A percentile compares a stretch with the other conserved stretches of the same genome.
Conservation (phyloP, 202 grass and related monocot species). For the Saccharum hybrid region DNA sequence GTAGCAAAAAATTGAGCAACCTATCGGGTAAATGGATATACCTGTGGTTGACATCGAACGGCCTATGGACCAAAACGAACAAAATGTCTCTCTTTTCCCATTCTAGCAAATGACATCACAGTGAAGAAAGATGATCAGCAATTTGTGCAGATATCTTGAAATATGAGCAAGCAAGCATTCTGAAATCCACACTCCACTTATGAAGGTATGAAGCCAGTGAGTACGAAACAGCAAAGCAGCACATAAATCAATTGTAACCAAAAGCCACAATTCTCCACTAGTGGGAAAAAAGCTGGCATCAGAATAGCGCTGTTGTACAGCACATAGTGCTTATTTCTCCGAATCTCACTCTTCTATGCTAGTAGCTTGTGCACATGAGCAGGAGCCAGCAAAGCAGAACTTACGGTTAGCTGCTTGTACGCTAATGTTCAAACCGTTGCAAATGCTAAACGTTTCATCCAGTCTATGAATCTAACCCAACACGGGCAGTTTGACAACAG, state of each 20-base stretch:
- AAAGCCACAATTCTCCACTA: neutral
- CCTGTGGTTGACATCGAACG: conserved; percentile 57
- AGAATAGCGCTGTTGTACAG: neutral
- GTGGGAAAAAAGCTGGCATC: neutral
- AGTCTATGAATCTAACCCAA: neutral
- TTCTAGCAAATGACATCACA: conserved; percentile 44
- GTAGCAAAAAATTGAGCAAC: neutral
- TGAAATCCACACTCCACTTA: neutral
- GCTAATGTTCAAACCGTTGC: neutral
- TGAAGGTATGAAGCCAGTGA: neutral
- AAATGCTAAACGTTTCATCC: neutral
- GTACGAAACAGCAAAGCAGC: neutral
- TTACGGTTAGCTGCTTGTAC: neutral
- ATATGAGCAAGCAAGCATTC: neutral
- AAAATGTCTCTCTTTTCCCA: conserved; percentile 10
- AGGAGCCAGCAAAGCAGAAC: neutral
- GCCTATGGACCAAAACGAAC: conserved; percentile 28
- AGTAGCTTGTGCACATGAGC: neutral
- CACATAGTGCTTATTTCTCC: neutral
- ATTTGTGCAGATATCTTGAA: conserved; percentile 9
- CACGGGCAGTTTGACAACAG: neutral
- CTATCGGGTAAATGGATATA: conserved; percentile 7
- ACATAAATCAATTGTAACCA: neutral
- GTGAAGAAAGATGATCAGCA: neutral
- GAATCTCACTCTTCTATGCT: neutral